Evolutionary conservation across 768 basidiomycete species (phyloP), one percentile per base, ranked within the genome.

Genomic region (Podaxis pistillaris): DNA sequence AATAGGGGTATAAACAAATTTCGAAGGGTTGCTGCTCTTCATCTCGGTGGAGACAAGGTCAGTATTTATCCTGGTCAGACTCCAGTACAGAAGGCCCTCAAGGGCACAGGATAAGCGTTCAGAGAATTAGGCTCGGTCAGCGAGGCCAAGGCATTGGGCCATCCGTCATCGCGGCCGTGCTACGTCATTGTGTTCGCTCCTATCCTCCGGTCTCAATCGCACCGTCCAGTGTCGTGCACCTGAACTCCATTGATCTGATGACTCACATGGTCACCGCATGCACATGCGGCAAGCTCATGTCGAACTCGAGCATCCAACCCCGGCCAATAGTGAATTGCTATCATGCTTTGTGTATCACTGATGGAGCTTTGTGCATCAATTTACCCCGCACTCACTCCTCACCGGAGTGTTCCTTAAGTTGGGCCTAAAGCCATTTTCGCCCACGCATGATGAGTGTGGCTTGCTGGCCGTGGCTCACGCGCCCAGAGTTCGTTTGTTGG

Each of bases 351-450:
- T 52, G 12, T 11, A 28, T 33, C 26, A 52, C 17, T 37, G 36
- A 40, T 56, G 38, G 49, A 52, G 6, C 50, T 38, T 52, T 26
- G n/a, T 38, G 28, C 41, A 33, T 58, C 33, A 30, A 58, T 49
- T 36, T 59, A 59, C 58, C 58, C 58, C 58, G 37, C 50, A 59
- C 51, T 59, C 19, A 24, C 33, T 56, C 58, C 36, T 24, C 58
- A 38, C 49, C 22, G 58, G 58, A 60, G 47, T 22, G 22, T 60
- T 60, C 58, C 47, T 60, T n/a, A 40, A 38, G 36, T 33, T 33
- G n/a, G 58, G 19, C 19, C 9, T 50, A 40, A 40, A 51, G 30
- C 58, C 22, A 47, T 40, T 22, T 60, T 24, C 17, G 58, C 49
- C 58, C 58, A 60, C 40, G 58, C 26, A 49, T 60, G 22, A 40